A percentile compares a stretch with the other conserved stretches of the same genome.
Conservation (phyloP, 2,329 filamentous ascomycete genomes). For the Atkinsonella hypoxylon region DNA sequence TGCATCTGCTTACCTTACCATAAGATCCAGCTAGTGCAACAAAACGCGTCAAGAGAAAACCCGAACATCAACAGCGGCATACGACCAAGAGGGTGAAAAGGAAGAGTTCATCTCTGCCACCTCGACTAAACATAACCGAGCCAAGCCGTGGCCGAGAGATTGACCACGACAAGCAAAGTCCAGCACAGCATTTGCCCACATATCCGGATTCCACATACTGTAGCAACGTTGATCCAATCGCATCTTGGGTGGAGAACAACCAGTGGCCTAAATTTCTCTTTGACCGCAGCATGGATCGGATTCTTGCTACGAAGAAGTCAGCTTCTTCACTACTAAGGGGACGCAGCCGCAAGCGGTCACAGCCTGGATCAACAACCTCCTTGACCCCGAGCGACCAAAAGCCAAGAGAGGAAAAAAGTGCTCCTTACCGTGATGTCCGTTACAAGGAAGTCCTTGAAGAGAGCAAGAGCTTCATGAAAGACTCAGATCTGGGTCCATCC, state of each 20-base stretch:
- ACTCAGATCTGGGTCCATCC: not conserved
- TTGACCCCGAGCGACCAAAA: slow-evolving; percentile 1
- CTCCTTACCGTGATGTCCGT: not conserved
- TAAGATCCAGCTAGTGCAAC: not conserved
- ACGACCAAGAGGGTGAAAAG: not conserved
- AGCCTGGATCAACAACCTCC: not conserved
- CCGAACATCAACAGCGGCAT: not conserved
- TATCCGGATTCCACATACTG: not conserved
- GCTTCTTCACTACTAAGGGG: not conserved
- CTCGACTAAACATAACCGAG: not conserved
- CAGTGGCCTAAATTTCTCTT: not conserved
- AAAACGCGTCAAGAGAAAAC: not conserved
- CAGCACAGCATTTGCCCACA: not conserved
- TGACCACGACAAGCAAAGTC: not conserved
- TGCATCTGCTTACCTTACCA: not conserved
- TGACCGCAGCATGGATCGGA: not conserved
- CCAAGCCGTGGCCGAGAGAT: not conserved
- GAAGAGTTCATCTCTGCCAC: not conserved
- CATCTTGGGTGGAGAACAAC: not conserved
- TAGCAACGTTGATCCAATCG: not conserved
- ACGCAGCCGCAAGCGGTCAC: not conserved
- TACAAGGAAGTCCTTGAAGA: not conserved
- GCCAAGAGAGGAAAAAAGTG: not conserved
- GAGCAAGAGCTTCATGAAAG: not conserved
- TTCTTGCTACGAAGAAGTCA: not conserved